phyloP scores from a whole-genome alignment of 495 filamentous ascomycete genomes.

The Jackrogersella minutella region DNA sequence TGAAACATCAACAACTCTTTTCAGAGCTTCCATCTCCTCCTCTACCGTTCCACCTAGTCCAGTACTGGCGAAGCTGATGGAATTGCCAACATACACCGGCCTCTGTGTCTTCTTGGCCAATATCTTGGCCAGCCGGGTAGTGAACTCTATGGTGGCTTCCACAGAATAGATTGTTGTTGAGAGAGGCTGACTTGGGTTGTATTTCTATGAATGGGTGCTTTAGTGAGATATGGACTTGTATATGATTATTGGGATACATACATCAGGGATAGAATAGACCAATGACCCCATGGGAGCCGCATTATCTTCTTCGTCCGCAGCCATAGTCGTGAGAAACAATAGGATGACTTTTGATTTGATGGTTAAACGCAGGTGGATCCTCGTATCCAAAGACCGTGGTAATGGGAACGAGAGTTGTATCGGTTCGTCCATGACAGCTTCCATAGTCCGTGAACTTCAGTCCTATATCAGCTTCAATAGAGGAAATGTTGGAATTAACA shows the following conservation, averaged over 20 bases:
- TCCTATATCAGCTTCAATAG: neutral
- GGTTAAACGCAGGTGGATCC: constrained; percentile 79
- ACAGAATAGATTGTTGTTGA: constrained; percentile 82
- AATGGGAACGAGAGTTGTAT: constrained; percentile 80
- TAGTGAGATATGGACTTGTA: neutral
- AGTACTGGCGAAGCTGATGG: constrained; percentile 70
- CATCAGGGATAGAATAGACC: constrained; percentile 91
- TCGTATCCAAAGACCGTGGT: constrained; percentile 77
- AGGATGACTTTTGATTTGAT: constrained; percentile 70
- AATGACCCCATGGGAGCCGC: constrained; percentile 77
- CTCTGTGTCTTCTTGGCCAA: constrained; percentile 71
- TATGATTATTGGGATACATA: constrained; percentile 51
- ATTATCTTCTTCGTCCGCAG: constrained; percentile 63
- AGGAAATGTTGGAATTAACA: neutral
- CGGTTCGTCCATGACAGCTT: constrained; percentile 36
- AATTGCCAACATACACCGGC: constrained; percentile 87
- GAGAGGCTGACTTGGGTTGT: constrained; percentile 66
- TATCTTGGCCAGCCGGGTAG: constrained; percentile 82
- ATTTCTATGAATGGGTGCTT: constrained; percentile 51
- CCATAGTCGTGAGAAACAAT: constrained; percentile 78
- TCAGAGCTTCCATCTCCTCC: constrained; percentile 92
- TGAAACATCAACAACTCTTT: constrained; percentile 72
- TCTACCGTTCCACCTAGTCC: constrained; percentile 79
- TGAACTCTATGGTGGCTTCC: constrained; percentile 81
- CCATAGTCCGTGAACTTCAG: constrained; percentile 34